phyloP scores from a whole-genome alignment of 2,329 filamentous ascomycete species.

The Arthrobotrys megalospora region DNA sequence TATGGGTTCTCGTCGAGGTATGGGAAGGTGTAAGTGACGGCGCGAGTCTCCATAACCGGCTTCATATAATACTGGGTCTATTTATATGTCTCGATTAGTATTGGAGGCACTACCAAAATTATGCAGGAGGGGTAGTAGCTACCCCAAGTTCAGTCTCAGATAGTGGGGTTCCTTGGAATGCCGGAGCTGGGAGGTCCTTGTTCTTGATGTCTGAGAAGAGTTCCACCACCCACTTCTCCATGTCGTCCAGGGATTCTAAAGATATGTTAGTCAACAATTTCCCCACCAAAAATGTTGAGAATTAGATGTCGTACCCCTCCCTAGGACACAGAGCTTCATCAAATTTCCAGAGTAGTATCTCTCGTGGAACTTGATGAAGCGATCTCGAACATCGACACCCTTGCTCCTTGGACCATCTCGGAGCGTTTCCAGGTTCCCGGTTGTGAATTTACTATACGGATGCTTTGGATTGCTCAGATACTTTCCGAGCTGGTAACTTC shows the following conservation, averaged over 20 bases:
- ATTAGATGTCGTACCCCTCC: slow-evolving; percentile 69
- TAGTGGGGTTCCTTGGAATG: slow-evolving; percentile 72
- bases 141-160: slow-evolving; percentile 73
- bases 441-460: slow-evolving; percentile 92
- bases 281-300: neutral
- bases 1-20: slow-evolving; percentile 86
- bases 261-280: slow-evolving; percentile 2
- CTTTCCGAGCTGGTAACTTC: slow-evolving; percentile 88
- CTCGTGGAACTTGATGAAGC: slow-evolving; percentile 92
- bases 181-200: slow-evolving; percentile 76
- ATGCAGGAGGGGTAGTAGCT: slow-evolving; percentile 18
- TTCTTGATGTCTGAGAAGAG: slow-evolving; percentile 86
- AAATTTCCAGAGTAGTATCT: slow-evolving; percentile 92
- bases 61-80: slow-evolving; percentile 84
- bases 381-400: slow-evolving; percentile 87
- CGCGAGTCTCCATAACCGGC: slow-evolving; percentile 88
- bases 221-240: slow-evolving; percentile 87
- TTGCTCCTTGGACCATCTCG: slow-evolving; percentile 84
- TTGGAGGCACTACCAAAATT: neutral
- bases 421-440: slow-evolving; percentile 87
- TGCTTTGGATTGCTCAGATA: slow-evolving; percentile 88
- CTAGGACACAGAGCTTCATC: slow-evolving; percentile 92
- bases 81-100: slow-evolving; percentile 20
- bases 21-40: slow-evolving; percentile 84
- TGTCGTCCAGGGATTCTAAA: slow-evolving; percentile 80